Conservation (phyloP, 2,329 filamentous ascomycete species). For the Monilinia polystroma region DNA sequence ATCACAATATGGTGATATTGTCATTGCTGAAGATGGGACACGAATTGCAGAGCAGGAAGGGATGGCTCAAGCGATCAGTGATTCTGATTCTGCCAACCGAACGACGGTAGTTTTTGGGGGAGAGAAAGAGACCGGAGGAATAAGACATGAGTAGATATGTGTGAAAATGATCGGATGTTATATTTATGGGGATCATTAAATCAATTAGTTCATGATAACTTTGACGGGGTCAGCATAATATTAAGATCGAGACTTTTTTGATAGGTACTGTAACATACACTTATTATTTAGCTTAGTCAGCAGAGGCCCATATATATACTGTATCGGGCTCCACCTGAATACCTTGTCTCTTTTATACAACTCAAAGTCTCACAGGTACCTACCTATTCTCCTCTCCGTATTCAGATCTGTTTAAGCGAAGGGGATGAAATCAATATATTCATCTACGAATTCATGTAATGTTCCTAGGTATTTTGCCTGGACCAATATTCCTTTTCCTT, state of each 20-base stretch:
- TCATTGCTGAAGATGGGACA: constrained; percentile 36
- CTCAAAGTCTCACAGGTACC: too few species aligned
- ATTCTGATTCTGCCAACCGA: constrained; percentile 15
- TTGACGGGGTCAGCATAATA: background rate
- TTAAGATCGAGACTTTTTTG: background rate
- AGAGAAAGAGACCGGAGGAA: background rate
- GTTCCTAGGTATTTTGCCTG: background rate
- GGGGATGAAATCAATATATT: background rate
- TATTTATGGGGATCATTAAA: background rate
- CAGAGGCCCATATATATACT: too few species aligned
- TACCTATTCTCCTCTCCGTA: background rate
- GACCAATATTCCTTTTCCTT: background rate
- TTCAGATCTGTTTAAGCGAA: background rate
- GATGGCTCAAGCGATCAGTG: constrained; percentile 21
- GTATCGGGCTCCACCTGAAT: too few species aligned
- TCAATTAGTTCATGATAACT: background rate
- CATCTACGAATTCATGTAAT: background rate
- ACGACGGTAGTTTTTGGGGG: constrained; percentile 8
- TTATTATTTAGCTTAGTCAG: too few species aligned
- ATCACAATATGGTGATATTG: constrained; percentile 28
- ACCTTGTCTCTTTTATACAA: too few species aligned
- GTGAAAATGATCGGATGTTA: background rate
- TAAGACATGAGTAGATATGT: background rate
- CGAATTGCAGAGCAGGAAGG: constrained; percentile 30
- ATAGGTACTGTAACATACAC: background rate